Percentiles rank a stretch among this genome's conserved stretches.
Evolutionary conservation across 2,329 filamentous ascomycete species (phyloP).

Genomic region (Aspergillus viridinutans): DNA sequence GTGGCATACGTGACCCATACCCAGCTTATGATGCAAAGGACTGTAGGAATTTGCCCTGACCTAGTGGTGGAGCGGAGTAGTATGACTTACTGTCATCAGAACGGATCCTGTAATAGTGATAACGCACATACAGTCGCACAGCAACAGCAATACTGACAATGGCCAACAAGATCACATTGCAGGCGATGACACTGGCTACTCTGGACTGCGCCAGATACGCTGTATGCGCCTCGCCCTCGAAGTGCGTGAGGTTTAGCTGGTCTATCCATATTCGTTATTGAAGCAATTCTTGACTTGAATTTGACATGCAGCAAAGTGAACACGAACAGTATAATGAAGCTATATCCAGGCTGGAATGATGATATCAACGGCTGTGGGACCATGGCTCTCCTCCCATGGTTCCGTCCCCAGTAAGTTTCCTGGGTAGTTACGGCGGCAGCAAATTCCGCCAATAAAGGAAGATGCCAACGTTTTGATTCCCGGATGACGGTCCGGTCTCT

Average conservation of each 20-base stretch:
- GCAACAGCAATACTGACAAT: slow-evolving; percentile 7
- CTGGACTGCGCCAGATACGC: slow-evolving; percentile 8
- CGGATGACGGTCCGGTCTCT: not conserved
- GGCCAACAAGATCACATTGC: slow-evolving; percentile 11
- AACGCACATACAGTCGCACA: slow-evolving; percentile 13
- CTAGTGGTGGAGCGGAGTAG: not conserved
- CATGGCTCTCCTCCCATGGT: not conserved
- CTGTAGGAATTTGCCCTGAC: not conserved
- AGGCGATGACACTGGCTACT: slow-evolving; percentile 11
- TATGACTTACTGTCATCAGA: slow-evolving; percentile 8
- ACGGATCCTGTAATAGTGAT: slow-evolving; percentile 11
- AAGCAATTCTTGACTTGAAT: not conserved
- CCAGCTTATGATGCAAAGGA: slow-evolving; percentile 14
- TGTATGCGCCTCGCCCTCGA: not conserved
- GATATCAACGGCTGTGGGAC: not conserved
- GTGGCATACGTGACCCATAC: not conserved
- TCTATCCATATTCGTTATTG: not conserved
- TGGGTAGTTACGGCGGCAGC: too few relatives aligned
- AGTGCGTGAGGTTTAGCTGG: not conserved
- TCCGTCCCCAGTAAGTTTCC: not conserved
- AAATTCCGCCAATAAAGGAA: too few relatives aligned
- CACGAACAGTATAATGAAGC: not conserved
- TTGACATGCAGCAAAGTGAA: not conserved
- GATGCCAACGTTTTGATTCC: not conserved
- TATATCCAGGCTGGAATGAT: not conserved